Conservation (phyloP, 495 filamentous ascomycete species). For the Neurospora sp. region DNA sequence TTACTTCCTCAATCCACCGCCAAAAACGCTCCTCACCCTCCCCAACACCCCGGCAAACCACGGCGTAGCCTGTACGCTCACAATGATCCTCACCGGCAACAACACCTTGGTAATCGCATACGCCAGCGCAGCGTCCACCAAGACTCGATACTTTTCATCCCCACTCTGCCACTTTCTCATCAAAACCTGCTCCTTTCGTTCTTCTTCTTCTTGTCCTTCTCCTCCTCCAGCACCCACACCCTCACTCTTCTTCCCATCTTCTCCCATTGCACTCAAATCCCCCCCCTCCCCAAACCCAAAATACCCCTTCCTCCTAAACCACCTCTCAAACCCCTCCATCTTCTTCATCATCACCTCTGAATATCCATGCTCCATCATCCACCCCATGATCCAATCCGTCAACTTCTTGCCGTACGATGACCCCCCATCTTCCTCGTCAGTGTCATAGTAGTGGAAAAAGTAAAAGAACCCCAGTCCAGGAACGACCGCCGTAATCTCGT, state of each 20-base stretch:
- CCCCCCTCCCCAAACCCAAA: conserved; percentile 30
- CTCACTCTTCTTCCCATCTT: conserved; percentile 7
- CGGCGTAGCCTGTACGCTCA: conserved; percentile 81
- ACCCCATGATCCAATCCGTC: conserved; percentile 33
- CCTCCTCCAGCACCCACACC: conserved; percentile 2
- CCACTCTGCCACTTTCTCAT: conserved; percentile 16
- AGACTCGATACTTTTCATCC: conserved; percentile 40
- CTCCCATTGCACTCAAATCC: conserved; percentile 6
- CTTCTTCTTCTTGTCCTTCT: neutral
- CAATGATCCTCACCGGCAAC: conserved; percentile 61
- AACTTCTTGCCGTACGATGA: too few relatives aligned
- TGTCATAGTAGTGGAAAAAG: conserved; percentile 58
- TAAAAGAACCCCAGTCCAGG: conserved; percentile 67
- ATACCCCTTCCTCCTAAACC: conserved; percentile 36
- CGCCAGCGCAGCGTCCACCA: conserved; percentile 69
- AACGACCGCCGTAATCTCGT: conserved; percentile 80
- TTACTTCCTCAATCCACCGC: neutral
- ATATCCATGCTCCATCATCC: conserved; percentile 20
- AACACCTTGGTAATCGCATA: conserved; percentile 82
- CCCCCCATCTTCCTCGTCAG: neutral
- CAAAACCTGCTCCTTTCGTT: conserved; percentile 1
- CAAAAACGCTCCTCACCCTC: neutral
- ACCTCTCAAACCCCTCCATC: conserved; percentile 32
- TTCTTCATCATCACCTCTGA: conserved; percentile 32
- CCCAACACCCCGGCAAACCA: conserved; percentile 72